Conservation (phyloP, 2,329 filamentous ascomycete genomes). For the Pyrenochaeta sp. region DNA sequence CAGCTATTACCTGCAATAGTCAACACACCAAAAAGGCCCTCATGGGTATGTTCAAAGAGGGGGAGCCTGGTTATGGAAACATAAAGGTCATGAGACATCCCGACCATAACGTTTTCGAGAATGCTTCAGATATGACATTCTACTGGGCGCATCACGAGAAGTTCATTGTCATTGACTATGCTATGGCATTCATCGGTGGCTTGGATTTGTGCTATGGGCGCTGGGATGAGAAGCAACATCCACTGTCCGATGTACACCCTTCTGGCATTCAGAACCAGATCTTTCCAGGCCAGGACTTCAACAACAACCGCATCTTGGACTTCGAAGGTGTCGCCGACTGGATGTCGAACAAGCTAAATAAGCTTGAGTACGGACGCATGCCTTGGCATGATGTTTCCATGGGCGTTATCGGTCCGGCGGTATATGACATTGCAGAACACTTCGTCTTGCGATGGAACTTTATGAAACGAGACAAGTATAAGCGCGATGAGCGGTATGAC, state of each 20-base stretch:
- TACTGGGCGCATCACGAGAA: slow-evolving; percentile 99
- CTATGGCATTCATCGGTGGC: slow-evolving; percentile 90
- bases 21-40: slow-evolving; percentile 90
- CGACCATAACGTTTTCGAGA: slow-evolving; percentile 94
- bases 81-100: slow-evolving; percentile 90
- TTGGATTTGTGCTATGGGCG: slow-evolving; percentile 95
- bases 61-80: slow-evolving; percentile 83
- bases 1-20: slow-evolving; percentile 84
- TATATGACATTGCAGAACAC: slow-evolving; percentile 95
- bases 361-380: slow-evolving; percentile 92
- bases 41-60: slow-evolving; percentile 81
- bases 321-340: slow-evolving; percentile 91
- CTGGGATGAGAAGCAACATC: slow-evolving; percentile 89
- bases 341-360: slow-evolving; percentile 91
- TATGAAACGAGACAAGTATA: slow-evolving; percentile 96
- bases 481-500: slow-evolving; percentile 82
- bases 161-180: slow-evolving; percentile 93
- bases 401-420: slow-evolving; percentile 86
- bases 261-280: slow-evolving; percentile 82
- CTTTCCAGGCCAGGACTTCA: slow-evolving; percentile 97
- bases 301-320: slow-evolving; percentile 96
- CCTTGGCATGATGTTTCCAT: slow-evolving; percentile 98
- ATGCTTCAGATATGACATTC: slow-evolving; percentile 93
- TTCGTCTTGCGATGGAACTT: slow-evolving; percentile 97
- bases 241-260: slow-evolving; percentile 86